Base-by-base conservation (phyloP, 371 early-diverging fungal genomes). In the Basidiobolus meristosporus region DNA sequence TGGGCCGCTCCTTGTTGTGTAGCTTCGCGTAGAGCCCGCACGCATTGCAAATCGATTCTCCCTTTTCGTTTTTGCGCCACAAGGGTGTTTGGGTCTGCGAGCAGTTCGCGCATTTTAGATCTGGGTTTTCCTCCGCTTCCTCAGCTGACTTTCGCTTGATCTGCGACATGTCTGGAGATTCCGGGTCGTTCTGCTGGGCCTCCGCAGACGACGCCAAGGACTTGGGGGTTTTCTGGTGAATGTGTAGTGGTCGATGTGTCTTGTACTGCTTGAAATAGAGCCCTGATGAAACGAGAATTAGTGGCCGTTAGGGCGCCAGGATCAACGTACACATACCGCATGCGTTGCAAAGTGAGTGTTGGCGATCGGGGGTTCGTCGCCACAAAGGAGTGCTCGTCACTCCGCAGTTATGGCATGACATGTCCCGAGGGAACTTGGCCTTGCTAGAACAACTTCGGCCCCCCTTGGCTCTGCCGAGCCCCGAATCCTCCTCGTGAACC, bases 11-110 rank as follows among this genome's bases (percentile, higher is more conserved):
- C 14, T 59, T 54, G 39, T 67, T 63, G 45, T 92, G 88, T 3
- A 84, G 63, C 39, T 79, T 81, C 30, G 70, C 70, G 50, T 90
- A 90, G 12, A 90, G 59, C 7, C 89, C 88, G 43, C 90, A 89
- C 0, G 90, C 89, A 53, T 90, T 90, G 57, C 92, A 89, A 15
- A 87, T 70, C 12, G 77, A 65, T 44, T 77, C 67, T 16, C 83
- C 84, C 30, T 73, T 62, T 22, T 72, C 65, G 43, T 82, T 77
- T 47, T 82, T 71, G 16, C 90, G 68, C 90, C 89, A 89, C 31
- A 86, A 66, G 5, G 91, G 89, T 1, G 91, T 90, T 35, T 73
- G 68, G 1, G 78, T 85, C 34, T 83, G 82, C 10, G 62, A 63
- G 46, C 90, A 89, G 45, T 89, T 84, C 7, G 70, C 67, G 44